Evolutionary conservation across 1,284 basidiomycete genomes (phyloP), one percentile per base, ranked within the genome.

Genomic region (Violaceomyces palustris): DNA sequence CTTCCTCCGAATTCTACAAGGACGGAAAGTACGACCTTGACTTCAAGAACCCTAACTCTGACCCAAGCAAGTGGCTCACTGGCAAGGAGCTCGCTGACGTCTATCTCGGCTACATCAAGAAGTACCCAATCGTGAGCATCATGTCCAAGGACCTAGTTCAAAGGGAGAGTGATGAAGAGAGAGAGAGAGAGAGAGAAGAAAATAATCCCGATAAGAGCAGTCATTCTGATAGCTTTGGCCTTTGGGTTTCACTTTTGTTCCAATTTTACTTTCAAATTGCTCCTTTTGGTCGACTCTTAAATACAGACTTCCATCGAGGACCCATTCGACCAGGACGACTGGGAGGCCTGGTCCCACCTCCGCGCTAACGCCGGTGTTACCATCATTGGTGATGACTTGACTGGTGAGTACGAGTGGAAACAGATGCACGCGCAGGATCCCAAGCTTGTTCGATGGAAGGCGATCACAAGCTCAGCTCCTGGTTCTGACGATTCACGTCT

Each of bases 1-100:
- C 94, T 52, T 96, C 92, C 17, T 98, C 93, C 75, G 94, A 99
- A 78, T 98, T 99, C 82, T 99, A 90, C 87, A 98, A 97, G 84
- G 91, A 97, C 18, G 93, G 92, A 75, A 97, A 97, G 81, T 98
- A 99, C 79, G 93, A 98, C 76, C 80, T 98, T 54, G 92, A 98
- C 82, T 96, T 93, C 83, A 91, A 98, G 83, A 97, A 97, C 84
- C 87, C 93, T 76, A 94, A 97, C 81, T 97, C 92, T 56, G 93
- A 98, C 79, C 81, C 88, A 36, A 86, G 82, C 79, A 75, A 97
- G 78, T 96, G 88, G 89, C 86, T 97, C 77, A 79, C 87, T 28
- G 93, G 93, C 66, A 79, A 81, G 56, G 82, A 98, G 79, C 89
- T 99, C 64, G 92, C 90, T 29, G 87, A 93, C 50, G 80, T 93